These are phyloP conservation scores for Boletus coccyginus DNA, from an alignment of 768 basidiomycete genomes.

Conservation along the genomic window DNA sequence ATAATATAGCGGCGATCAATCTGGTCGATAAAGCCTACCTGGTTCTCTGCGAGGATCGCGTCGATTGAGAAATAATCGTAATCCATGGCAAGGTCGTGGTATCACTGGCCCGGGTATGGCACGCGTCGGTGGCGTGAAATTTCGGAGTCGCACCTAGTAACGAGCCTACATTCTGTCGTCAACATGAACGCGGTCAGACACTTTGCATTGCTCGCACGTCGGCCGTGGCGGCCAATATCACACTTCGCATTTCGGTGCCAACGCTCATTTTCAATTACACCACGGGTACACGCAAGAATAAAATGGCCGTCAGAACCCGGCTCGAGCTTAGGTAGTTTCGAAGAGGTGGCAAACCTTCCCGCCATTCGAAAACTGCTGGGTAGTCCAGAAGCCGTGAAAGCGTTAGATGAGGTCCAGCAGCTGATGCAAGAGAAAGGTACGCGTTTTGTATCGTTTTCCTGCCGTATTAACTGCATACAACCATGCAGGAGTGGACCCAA, in stretches of 20 bases:
- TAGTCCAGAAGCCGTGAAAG: constrained; percentile 48
- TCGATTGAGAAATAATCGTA: constrained; percentile 92
- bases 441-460: neutral
- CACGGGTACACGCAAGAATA: constrained; percentile 28
- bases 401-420: constrained; percentile 43
- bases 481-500: constrained; percentile 46
- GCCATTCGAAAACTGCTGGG: constrained; percentile 47
- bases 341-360: constrained; percentile 37
- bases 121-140: constrained; percentile 24
- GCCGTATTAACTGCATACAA: neutral
- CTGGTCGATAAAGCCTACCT: constrained; percentile 42
- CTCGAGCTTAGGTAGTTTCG: constrained; percentile 40
- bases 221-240: constrained; percentile 11
- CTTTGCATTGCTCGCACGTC: constrained; percentile 12
- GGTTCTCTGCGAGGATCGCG: constrained; percentile 88
- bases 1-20: neutral
- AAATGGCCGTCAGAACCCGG: constrained; percentile 29
- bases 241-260: constrained; percentile 9
- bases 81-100: constrained; percentile 53
- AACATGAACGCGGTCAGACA: constrained; percentile 25
- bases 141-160: neutral
- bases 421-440: constrained; percentile 50
- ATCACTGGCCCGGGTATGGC: too few relatives aligned
- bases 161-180: neutral
- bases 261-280: constrained; percentile 32